Evolutionary conservation across 495 filamentous ascomycete species (phyloP).

Genomic region (Mytilinidion resinicola): DNA sequence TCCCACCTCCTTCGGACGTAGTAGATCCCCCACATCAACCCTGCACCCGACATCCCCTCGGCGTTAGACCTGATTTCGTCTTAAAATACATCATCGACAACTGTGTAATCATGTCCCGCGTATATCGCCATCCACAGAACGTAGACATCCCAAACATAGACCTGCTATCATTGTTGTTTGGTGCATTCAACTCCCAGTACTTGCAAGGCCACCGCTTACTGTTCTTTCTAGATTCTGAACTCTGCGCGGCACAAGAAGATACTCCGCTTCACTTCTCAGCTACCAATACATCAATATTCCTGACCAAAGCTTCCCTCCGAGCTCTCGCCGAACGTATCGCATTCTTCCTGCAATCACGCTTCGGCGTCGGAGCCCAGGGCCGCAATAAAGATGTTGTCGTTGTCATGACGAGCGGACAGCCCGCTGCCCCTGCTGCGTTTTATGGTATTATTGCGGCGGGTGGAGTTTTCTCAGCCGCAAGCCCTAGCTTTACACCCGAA

Average conservation of each 20-base stretch:
- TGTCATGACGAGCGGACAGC: constrained; percentile 46
- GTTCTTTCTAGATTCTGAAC: constrained; percentile 22
- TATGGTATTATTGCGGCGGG: constrained; percentile 46
- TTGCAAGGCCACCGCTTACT: not conserved
- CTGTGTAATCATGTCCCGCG: not conserved
- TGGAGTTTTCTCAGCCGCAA: constrained; percentile 46
- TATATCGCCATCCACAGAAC: not conserved
- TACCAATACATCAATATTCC: constrained; percentile 40
- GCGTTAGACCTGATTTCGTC: no score
- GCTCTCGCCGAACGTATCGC: constrained; percentile 41
- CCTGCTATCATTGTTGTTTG: constrained; percentile 26
- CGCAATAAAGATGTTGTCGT: constrained; percentile 47
- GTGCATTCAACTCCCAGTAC: constrained; percentile 5
- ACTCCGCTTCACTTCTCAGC: constrained; percentile 42
- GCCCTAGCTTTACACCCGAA: constrained; percentile 36
- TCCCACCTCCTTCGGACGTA: no score
- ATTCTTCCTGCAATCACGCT: constrained; percentile 42
- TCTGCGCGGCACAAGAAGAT: constrained; percentile 31
- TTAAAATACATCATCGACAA: no score
- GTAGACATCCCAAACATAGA: constrained; percentile 28
- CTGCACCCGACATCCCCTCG: no score
- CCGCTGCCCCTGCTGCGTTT: constrained; percentile 42
- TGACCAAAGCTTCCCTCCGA: constrained; percentile 46
- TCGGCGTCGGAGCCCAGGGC: constrained; percentile 44
- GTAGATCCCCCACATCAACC: no score